phyloP scores from a whole-genome alignment of 371 early-diverging fungal genomes.

The Mortierella sp. region DNA sequence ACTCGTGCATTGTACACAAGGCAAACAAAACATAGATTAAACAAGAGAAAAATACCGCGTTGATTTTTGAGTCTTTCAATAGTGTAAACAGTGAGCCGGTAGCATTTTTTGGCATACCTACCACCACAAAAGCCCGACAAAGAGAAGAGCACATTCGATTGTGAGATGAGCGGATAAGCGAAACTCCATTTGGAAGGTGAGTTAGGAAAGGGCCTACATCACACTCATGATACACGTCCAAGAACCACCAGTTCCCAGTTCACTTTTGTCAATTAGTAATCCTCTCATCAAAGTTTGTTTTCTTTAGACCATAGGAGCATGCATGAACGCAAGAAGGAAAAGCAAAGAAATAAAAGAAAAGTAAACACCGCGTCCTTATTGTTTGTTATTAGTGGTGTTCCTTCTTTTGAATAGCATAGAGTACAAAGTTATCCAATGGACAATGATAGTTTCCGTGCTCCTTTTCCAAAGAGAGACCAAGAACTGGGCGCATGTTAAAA shows the following conservation, averaged over 20 bases:
- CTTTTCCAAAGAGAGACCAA: neutral
- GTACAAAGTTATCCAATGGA: neutral
- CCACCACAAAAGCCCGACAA: too few species aligned
- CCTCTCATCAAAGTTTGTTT: neutral
- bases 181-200: constrained; percentile 2
- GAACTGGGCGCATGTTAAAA: neutral
- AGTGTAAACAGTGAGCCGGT: too few species aligned
- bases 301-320: neutral
- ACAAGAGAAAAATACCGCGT: neutral
- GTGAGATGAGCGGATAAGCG: neutral
- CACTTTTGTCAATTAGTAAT: constrained; percentile 1
- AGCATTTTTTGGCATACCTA: neutral
- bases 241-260: neutral
- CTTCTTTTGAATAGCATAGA: too few species aligned
- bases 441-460: neutral
- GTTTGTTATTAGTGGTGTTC: too few species aligned
- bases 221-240: too few species aligned
- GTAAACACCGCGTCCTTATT: neutral
- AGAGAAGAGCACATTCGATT: too few species aligned
- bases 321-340: neutral
- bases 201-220: too few species aligned
- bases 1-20: neutral
- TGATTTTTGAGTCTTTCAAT: too few species aligned
- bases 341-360: too few species aligned
- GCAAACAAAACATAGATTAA: neutral